Percentiles rank a stretch among this genome's conserved stretches.
These are phyloP conservation scores for Diplogelasinospora grovesii DNA, from an alignment of 495 filamentous ascomycete species.

Conservation along the genomic window DNA sequence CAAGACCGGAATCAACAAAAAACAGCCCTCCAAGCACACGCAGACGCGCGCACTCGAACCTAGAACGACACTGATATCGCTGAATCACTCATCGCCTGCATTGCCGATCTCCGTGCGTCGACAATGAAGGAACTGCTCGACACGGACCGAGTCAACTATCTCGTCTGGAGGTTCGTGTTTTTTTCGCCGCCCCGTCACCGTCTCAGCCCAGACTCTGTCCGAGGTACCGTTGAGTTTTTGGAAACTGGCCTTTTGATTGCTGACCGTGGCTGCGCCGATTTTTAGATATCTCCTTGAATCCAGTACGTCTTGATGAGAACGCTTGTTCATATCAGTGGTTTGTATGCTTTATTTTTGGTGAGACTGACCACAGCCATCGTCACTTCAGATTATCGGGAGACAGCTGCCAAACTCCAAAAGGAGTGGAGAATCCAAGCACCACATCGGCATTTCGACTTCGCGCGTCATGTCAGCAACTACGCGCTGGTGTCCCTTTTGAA, in stretches of 20 bases:
- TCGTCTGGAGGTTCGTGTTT: constrained; percentile 93
- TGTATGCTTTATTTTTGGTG: constrained; percentile 9
- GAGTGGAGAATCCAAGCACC: constrained; percentile 69
- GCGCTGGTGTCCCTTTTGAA: constrained; percentile 69
- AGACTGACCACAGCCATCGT: constrained; percentile 23
- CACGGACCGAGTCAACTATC: constrained; percentile 93
- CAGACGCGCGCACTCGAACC: constrained; percentile 12
- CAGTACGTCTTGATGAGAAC: constrained; percentile 60
- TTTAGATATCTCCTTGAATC: constrained; percentile 81
- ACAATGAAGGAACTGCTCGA: constrained; percentile 61
- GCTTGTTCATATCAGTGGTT: constrained; percentile 1
- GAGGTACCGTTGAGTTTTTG: background rate
- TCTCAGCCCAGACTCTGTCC: background rate
- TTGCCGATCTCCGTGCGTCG: constrained; percentile 20
- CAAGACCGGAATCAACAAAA: constrained; percentile 14
- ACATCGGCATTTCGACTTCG: constrained; percentile 64
- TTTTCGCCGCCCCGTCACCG: constrained; percentile 19
- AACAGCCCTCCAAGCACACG: constrained; percentile 6
- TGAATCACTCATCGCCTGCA: constrained; percentile 21
- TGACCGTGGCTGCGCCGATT: constrained; percentile 14
- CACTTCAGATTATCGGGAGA: constrained; percentile 56
- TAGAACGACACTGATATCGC: constrained; percentile 5
- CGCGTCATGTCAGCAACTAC: constrained; percentile 66
- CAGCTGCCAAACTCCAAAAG: constrained; percentile 73
- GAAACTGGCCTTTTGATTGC: constrained; percentile 12